These are phyloP conservation scores for Sphaceloma murrayae DNA, from an alignment of 2,329 filamentous ascomycete genomes.

Conservation along the genomic window DNA sequence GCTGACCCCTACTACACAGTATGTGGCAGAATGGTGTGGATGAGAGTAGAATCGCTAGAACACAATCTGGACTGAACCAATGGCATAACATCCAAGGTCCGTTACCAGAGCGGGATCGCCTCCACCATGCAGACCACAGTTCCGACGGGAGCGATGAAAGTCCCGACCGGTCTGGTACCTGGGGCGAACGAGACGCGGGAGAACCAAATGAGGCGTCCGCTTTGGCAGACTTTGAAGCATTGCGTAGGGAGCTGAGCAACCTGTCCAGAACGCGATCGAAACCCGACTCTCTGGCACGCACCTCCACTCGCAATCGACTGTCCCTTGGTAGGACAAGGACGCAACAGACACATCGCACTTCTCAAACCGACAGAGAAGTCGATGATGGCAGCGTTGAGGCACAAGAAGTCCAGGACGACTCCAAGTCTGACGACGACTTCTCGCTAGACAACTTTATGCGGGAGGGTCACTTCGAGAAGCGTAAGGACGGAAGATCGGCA, in stretches of 20 bases:
- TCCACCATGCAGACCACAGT: conserved; percentile 20
- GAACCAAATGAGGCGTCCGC: conserved; percentile 44
- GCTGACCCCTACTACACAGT: too few species aligned
- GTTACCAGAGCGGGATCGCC: neutral
- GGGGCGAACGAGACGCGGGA: conserved; percentile 53
- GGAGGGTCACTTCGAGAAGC: conserved; percentile 66
- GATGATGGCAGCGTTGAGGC: too few species aligned
- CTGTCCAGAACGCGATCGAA: conserved; percentile 39
- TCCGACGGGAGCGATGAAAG: conserved; percentile 25
- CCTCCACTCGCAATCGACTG: conserved; percentile 20
- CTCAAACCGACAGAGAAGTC: too few species aligned
- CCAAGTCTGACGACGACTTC: conserved; percentile 51
- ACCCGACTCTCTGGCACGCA: neutral
- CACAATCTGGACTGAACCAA: conserved; percentile 13
- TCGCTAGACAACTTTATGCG: conserved; percentile 61
- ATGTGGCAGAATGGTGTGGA: conserved; percentile 17
- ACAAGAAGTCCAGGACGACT: conserved; percentile 33
- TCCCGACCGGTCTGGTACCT: conserved; percentile 40
- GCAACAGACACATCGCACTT: conserved; percentile 19
- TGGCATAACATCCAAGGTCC: conserved; percentile 12
- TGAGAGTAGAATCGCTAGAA: conserved; percentile 5
- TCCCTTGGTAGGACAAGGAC: conserved; percentile 21
- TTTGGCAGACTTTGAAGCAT: conserved; percentile 50
- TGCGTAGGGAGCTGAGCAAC: conserved; percentile 46
- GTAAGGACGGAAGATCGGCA: conserved; percentile 54